These are phyloP conservation scores for Lunularia cruciata DNA, from an alignment of 225 moss, liverwort and hornwort species.

Conservation along the genomic window DNA sequence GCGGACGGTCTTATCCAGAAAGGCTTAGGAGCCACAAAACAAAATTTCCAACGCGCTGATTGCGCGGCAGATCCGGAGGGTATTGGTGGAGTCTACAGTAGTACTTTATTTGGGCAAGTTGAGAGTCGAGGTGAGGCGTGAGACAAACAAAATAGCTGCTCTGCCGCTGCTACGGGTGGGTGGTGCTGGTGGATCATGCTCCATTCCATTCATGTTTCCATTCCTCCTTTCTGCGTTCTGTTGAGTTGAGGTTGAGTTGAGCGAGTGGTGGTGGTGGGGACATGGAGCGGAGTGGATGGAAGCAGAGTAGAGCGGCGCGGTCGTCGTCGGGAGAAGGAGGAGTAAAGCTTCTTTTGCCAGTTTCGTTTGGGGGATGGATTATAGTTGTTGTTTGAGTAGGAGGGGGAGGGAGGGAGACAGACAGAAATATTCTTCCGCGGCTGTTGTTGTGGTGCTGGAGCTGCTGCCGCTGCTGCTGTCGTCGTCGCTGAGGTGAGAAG, in stretches of 20 bases:
- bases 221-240: no score
- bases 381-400: not conserved
- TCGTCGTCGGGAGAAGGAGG: no score
- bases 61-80: conserved; percentile 3
- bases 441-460: no score
- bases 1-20: conserved; percentile 12
- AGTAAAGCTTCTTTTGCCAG: not conserved
- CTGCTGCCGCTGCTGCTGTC: no score
- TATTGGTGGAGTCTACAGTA: conserved; percentile 1
- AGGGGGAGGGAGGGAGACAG: not conserved
- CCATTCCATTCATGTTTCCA: conserved; percentile 5
- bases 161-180: not conserved
- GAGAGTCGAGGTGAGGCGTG: not conserved
- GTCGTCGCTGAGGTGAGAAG: not conserved
- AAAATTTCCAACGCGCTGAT: not conserved
- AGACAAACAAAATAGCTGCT: not conserved
- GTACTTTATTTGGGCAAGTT: not conserved
- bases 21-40: not conserved
- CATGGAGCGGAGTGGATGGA: conserved; percentile 14
- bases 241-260: no score
- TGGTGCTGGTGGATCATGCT: conserved; percentile 17
- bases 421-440: no score
- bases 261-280: conserved; percentile 11
- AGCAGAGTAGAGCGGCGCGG: not conserved
- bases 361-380: not conserved